These are phyloP conservation scores for Colletotrichum echinochloae DNA, from an alignment of 2,329 filamentous ascomycete species.

Conservation along the genomic window DNA sequence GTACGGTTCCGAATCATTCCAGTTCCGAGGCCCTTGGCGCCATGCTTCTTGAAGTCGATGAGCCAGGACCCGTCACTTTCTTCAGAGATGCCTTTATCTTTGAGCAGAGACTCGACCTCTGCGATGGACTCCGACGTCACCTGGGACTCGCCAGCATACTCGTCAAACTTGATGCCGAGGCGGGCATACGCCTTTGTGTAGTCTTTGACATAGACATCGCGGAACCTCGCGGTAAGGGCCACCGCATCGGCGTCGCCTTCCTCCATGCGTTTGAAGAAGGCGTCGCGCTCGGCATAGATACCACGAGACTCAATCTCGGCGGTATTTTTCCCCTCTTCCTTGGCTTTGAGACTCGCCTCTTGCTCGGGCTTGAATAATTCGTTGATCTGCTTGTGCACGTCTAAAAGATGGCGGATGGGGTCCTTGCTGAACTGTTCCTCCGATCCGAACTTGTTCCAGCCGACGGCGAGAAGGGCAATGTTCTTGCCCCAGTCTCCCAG, in stretches of 20 bases:
- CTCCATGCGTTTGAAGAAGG: slow-evolving; percentile 73
- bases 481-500: slow-evolving; percentile 85
- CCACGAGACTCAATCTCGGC: slow-evolving; percentile 57
- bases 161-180: slow-evolving; percentile 72
- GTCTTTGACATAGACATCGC: slow-evolving; percentile 68
- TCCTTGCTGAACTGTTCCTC: slow-evolving; percentile 73
- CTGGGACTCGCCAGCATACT: slow-evolving; percentile 77
- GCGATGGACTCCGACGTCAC: slow-evolving; percentile 64
- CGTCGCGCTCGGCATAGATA: slow-evolving; percentile 65
- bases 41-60: slow-evolving; percentile 77
- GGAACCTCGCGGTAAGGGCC: slow-evolving; percentile 68
- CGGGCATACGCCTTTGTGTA: slow-evolving; percentile 70
- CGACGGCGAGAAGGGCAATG: slow-evolving; percentile 74
- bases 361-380: slow-evolving; percentile 72
- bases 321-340: slow-evolving; percentile 58
- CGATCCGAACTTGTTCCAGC: slow-evolving; percentile 75
- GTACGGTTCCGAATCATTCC: slow-evolving; percentile 73
- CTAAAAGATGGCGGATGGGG: slow-evolving; percentile 78
- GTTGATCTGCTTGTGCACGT: slow-evolving; percentile 79
- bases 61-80: slow-evolving; percentile 74
- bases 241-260: slow-evolving; percentile 68
- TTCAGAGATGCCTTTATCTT: slow-evolving; percentile 71
- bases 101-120: slow-evolving; percentile 68
- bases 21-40: slow-evolving; percentile 74
- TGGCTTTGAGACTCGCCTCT: slow-evolving; percentile 65